Percentiles rank a stretch among this genome's conserved stretches.
Evolutionary conservation across 768 basidiomycete species (phyloP).

Genomic region (Symmetrospora coprosmae): DNA sequence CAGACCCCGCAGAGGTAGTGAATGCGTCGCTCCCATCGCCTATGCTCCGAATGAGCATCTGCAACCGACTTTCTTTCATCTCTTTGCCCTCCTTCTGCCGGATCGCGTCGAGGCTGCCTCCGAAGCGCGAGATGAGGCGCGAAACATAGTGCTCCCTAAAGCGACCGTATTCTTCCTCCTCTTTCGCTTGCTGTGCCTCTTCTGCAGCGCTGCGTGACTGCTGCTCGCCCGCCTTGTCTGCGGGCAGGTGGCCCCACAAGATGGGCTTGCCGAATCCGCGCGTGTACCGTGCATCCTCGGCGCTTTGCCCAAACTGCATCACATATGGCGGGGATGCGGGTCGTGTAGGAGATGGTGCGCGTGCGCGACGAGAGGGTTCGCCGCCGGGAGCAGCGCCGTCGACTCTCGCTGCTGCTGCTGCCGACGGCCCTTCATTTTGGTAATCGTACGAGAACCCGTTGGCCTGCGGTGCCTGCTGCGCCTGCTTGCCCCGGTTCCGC

Average conservation of each 20-base stretch:
- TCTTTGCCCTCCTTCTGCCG: background rate
- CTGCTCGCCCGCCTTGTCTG: background rate
- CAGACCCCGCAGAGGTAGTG: background rate
- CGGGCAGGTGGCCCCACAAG: background rate
- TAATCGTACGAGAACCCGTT: background rate
- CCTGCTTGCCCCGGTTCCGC: background rate
- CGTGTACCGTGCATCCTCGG: background rate
- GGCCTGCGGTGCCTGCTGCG: background rate
- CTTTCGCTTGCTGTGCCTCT: background rate
- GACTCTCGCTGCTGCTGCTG: background rate
- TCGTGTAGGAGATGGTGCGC: background rate
- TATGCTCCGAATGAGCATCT: background rate
- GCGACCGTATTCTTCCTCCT: background rate
- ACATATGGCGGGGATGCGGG: constrained; percentile 7
- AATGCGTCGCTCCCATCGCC: background rate
- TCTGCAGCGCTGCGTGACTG: background rate
- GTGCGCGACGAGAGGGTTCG: background rate
- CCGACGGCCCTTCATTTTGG: background rate
- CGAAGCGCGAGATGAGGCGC: background rate
- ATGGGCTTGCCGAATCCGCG: constrained; percentile 13
- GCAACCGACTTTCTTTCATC: background rate
- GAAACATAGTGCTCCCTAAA: constrained; percentile 16
- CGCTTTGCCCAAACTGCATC: constrained; percentile 3
- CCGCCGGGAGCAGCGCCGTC: background rate
- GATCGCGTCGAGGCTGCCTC: background rate